Base-by-base conservation (phyloP, 2,329 filamentous ascomycete species). In the Achaetomium macrosporum region DNA sequence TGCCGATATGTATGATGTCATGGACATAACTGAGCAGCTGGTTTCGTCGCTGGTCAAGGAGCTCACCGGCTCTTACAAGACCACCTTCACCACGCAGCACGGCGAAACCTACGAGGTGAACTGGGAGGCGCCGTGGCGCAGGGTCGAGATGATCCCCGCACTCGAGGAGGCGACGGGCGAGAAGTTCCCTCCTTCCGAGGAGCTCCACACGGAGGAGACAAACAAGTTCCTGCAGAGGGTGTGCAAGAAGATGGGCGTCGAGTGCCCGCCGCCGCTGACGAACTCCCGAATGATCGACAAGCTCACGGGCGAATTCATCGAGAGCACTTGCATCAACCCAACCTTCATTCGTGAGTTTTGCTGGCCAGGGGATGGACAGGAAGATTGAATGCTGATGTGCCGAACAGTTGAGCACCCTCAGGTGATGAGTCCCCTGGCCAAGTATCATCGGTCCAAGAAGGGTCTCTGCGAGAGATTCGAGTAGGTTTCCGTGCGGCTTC, bases 401-500 rank as follows among this genome's bases (percentile, higher is more conserved):
- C 25, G 13, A 31, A n/a, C 40, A 59, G 54, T 77, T n/a, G 83
- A 83, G 42, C 85, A 88, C 68, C 78, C 81, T 7, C 80, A 87
- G 66, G 86, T 90, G 79, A 95, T 97, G 92, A 93, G 88, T 15
- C 93, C 93, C 9, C 79, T 99, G 16, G 93, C 93, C 76, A 99
- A 99, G 80, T 91, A 91, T 71, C 89, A 96, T 73, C 88, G 93
- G 60, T 73, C 78, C 43, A 82, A 83, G 58, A 80, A 85, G 49
- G 93, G 92, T 64, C 81, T 99, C 33, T 96, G 90, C 69, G 93
- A 99, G 77, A 88, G 93, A 51, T 97, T 97, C 71, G 93, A 99
- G 74, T 56, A 39, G 6, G 56, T 57, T 41, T 4, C 13, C 13
- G 8, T 39, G n/a, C 11, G 8, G 31, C 41, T 17, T 9, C 20